Conservation (phyloP, 2,329 filamentous ascomycete genomes). For the Alternaria ethzedia region DNA sequence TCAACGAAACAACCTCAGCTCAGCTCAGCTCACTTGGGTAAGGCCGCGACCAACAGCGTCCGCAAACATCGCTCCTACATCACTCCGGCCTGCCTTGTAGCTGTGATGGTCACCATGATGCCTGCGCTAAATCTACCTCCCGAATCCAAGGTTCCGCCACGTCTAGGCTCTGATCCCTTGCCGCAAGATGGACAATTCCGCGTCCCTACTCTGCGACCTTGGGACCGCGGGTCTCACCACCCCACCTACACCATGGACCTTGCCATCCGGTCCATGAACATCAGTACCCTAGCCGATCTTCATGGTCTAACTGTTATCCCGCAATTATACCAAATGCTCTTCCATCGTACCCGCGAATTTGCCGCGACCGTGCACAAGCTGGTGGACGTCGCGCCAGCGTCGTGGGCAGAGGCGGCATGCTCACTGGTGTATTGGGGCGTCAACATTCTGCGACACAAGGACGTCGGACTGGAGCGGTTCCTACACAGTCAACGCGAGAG, state of each 20-base stretch:
- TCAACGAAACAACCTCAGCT: not conserved
- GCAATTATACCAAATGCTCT: conserved; percentile 8
- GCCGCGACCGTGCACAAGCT: conserved; percentile 9
- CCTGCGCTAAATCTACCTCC: not conserved
- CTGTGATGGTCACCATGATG: not conserved
- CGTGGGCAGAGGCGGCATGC: conserved; percentile 13
- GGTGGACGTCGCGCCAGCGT: not conserved
- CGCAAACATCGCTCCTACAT: not conserved
- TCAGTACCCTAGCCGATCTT: not conserved
- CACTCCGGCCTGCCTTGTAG: not conserved
- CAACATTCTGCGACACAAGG: conserved; percentile 5
- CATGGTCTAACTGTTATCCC: conserved; percentile 4
- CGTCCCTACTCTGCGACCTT: not conserved
- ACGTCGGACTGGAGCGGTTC: conserved; percentile 13
- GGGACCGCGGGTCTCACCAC: not conserved
- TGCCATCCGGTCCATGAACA: conserved; percentile 5
- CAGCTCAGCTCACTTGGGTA: not conserved
- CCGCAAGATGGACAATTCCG: not conserved
- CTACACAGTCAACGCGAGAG: conserved; percentile 20
- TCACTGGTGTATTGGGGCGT: conserved; percentile 16
- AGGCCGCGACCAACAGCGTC: not conserved
- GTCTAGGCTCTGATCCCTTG: not conserved
- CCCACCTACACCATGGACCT: not conserved
- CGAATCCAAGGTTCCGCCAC: not conserved
- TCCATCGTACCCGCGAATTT: conserved; percentile 15